Base-by-base conservation (phyloP, 306 rosid genomes). In the Astragalus glycyphyllos region DNA sequence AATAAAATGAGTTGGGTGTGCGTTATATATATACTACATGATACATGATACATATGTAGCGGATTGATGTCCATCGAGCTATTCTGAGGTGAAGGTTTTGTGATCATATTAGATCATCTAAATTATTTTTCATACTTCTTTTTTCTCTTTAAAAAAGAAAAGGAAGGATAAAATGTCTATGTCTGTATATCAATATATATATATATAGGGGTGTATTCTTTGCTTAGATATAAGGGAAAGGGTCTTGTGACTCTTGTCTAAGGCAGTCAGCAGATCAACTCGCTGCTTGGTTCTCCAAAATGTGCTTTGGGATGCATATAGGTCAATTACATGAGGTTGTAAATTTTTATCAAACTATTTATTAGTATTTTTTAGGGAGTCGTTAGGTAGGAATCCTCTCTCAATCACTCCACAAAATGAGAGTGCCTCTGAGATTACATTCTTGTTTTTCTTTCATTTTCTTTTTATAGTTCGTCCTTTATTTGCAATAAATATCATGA, bases 1-100 rank as follows among this genome's bases (percentile, higher is more conserved):
- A 51, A 41, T 90, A 58, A 11, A 11, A 14, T 86, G 85, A 90
- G 49, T 40, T 20, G 73, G 34, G 48, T 63, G 38, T 26, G 41
- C 31, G 41, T 29, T 29, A 56, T 62, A 16, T 42, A n/a, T 31
- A 44, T 5, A 13, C 9, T 4, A 23, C 11, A 51, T 51, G 31
- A 55, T 31, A 16, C 17, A 4, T 59, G 37, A 5, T 6, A 8
- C 55, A 2, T n/a, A n/a, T n/a, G n/a, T n/a, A 11, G 13, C 55
- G 4, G 58, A 65, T 44, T 26, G 46, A 40, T 56, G 66, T 4
- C 20, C 15, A 38, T 60, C 16, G 29, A 3, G 20, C 66, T 51
- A 50, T 65, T 81, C 64, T 35, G 58, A 57, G 51, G 72, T 68
- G 61, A 58, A 65, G 58, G 74, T 50, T 69, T 75, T 47, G 81